phyloP scores from a whole-genome alignment of 225 moss, liverwort and hornwort genomes.

The Rhytidiadelphus loreus region DNA sequence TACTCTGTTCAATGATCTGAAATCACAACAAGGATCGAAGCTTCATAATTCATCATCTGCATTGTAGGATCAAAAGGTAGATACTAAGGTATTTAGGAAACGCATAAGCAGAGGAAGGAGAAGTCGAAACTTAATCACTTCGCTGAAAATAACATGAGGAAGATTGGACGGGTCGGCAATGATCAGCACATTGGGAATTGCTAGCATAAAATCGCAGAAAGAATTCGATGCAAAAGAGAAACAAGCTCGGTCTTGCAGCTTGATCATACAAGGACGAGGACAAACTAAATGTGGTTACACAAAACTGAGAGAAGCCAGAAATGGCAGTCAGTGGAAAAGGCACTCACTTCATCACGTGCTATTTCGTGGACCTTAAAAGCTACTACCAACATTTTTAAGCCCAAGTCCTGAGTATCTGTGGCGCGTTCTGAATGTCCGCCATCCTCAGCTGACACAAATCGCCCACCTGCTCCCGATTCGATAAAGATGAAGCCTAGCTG shows the following conservation, averaged over 20 bases:
- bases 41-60: not conserved
- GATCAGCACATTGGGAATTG: not conserved
- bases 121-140: not conserved
- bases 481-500: conserved; percentile 75
- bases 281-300: not conserved
- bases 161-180: not conserved
- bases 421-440: conserved; percentile 34
- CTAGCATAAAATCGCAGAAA: not conserved
- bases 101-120: not conserved
- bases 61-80: not conserved
- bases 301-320: not conserved
- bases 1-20: conserved; percentile 92
- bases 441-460: conserved; percentile 27
- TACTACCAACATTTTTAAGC: conserved; percentile 55
- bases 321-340: not conserved
- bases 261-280: not conserved
- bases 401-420: conserved; percentile 62
- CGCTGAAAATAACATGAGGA: not conserved
- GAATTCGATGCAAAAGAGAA: not conserved
- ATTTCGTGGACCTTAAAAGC: conserved; percentile 91
- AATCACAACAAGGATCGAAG: not conserved
- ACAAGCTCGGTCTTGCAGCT: not conserved
- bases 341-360: conserved; percentile 78
- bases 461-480: conserved; percentile 48
- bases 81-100: not conserved